Conservation (phyloP, 441 rosid genomes). For the Viola pubescens region DNA sequence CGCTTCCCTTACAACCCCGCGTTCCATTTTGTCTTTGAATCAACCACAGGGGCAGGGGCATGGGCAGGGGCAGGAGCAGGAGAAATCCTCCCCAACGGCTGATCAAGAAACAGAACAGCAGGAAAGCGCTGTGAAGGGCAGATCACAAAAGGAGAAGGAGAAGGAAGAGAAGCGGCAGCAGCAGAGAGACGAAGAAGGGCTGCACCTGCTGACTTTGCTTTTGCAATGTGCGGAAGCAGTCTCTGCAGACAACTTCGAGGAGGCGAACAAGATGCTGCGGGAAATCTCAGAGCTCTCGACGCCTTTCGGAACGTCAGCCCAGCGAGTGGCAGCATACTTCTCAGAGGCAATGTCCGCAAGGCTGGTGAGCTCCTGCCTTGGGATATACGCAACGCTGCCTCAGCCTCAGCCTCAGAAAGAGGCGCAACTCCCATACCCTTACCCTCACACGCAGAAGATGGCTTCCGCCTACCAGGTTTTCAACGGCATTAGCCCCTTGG, state of each 20-base stretch:
- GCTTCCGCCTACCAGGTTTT: slow-evolving; percentile 94
- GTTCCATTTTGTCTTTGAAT: slow-evolving; percentile 19
- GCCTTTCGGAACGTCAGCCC: slow-evolving; percentile 91
- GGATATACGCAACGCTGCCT: slow-evolving; percentile 68
- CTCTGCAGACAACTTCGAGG: slow-evolving; percentile 75
- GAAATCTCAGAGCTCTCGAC: slow-evolving; percentile 88
- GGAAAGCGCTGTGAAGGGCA: background rate
- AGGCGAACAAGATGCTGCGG: slow-evolving; percentile 77
- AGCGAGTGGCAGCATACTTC: slow-evolving; percentile 95
- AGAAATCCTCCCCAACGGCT: slow-evolving; percentile 35
- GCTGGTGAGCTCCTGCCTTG: slow-evolving; percentile 73
- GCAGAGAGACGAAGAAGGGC: slow-evolving; percentile 82
- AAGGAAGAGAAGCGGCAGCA: slow-evolving; percentile 72
- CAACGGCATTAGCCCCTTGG: slow-evolving; percentile 89
- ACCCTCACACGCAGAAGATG: slow-evolving; percentile 55
- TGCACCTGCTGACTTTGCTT: slow-evolving; percentile 79
- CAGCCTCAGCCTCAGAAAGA: slow-evolving; percentile 20
- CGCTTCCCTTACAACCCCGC: slow-evolving; percentile 17
- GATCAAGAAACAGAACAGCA: slow-evolving; percentile 27
- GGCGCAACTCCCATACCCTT: slow-evolving; percentile 34
- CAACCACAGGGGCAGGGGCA: slow-evolving; percentile 22
- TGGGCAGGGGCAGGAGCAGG: slow-evolving; percentile 18
- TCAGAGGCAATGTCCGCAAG: slow-evolving; percentile 96
- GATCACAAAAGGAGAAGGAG: slow-evolving; percentile 34
- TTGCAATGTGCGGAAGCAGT: slow-evolving; percentile 97